phyloP scores from a whole-genome alignment of 805 yeast species.

The Lipomyces lipofer region DNA sequence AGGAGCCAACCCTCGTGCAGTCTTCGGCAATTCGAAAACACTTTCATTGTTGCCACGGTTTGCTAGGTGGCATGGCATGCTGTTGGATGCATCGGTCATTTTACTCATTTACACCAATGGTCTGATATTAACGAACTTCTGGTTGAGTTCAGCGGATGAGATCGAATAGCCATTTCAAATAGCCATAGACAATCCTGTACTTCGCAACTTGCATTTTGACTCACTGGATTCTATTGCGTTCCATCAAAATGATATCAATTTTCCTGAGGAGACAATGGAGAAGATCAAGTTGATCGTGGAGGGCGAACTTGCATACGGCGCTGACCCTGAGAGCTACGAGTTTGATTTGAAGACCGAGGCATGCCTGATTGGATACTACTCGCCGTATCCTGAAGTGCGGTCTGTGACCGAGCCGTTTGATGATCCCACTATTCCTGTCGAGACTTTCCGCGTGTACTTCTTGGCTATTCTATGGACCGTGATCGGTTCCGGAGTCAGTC shows the following conservation, averaged over 20 bases:
- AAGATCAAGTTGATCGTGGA: conserved; percentile 16
- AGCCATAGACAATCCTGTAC: too few species aligned
- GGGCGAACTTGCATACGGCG: background rate
- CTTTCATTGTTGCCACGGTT: too few species aligned
- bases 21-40: too few species aligned
- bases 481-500: conserved; percentile 32
- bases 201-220: too few species aligned
- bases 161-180: too few species aligned
- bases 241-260: conserved; percentile 18
- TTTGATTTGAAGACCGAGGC: conserved; percentile 19
- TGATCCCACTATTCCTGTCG: conserved; percentile 51
- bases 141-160: too few species aligned
- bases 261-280: conserved; percentile 11
- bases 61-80: too few species aligned
- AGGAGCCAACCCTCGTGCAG: too few species aligned
- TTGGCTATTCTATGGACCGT: conserved; percentile 40
- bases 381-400: conserved; percentile 65
- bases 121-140: too few species aligned
- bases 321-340: background rate
- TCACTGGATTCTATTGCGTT: too few species aligned
- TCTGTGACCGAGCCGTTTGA: conserved; percentile 65
- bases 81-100: too few species aligned
- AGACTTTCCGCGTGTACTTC: conserved; percentile 54
- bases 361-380: conserved; percentile 16
- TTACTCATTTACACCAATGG: too few species aligned